Evolutionary conservation across 1,284 basidiomycete species (phyloP).

Genomic region (Schizophyllum amplum): DNA sequence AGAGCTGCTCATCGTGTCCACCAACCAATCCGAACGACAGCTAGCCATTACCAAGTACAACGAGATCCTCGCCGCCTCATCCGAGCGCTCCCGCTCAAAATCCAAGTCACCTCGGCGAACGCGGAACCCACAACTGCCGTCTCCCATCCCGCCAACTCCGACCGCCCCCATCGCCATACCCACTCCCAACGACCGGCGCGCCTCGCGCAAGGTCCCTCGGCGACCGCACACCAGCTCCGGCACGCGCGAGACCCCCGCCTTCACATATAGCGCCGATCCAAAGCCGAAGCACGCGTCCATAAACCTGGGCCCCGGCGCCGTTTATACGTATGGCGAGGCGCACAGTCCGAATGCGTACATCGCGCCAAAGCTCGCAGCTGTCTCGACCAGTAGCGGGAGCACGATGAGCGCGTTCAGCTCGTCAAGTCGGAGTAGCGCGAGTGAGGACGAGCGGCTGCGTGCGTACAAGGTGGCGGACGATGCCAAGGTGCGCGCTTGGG

Average conservation of each 20-base stretch:
- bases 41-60: slow-evolving; percentile 56
- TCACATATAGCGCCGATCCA: slow-evolving; percentile 22
- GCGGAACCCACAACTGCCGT: slow-evolving; percentile 12
- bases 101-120: slow-evolving; percentile 50
- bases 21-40: slow-evolving; percentile 60
- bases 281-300: background rate
- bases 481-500: slow-evolving; percentile 57
- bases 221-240: slow-evolving; percentile 66
- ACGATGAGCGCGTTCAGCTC: slow-evolving; percentile 28
- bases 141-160: background rate
- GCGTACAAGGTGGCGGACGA: slow-evolving; percentile 17
- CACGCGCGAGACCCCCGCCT: slow-evolving; percentile 17
- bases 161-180: slow-evolving; percentile 12
- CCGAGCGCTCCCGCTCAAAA: slow-evolving; percentile 36
- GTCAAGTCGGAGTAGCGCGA: slow-evolving; percentile 21
- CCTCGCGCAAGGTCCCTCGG: slow-evolving; percentile 18
- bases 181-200: slow-evolving; percentile 9
- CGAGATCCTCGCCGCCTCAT: slow-evolving; percentile 29
- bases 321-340: background rate
- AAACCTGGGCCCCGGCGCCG: background rate
- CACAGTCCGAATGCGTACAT: background rate
- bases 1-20: slow-evolving; percentile 57
- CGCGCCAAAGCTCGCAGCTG: slow-evolving; percentile 17
- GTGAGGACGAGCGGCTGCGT: slow-evolving; percentile 17
- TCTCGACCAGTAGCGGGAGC: slow-evolving; percentile 24